phyloP scores from a whole-genome alignment of 228 moss, liverwort and hornwort genomes.

The Sphagnum magellanicum region DNA sequence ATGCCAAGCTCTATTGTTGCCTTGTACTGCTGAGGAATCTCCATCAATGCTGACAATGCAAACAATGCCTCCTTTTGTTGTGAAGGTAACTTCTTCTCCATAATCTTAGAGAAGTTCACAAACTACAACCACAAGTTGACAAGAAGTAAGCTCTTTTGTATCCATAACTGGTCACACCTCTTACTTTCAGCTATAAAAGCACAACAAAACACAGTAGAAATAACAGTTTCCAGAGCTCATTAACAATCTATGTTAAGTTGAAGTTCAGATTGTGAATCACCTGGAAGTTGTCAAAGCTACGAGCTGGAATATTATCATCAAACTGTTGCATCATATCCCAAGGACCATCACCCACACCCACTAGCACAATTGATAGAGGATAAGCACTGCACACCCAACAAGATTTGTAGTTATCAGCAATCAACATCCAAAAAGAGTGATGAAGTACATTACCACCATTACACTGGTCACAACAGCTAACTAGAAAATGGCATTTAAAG shows the following conservation, averaged over 20 bases:
- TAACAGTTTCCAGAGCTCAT: too few relatives aligned
- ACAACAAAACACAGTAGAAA: too few relatives aligned
- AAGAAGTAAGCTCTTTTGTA: too few relatives aligned
- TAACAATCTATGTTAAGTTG: too few relatives aligned
- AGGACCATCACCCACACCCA: slow-evolving; percentile 96
- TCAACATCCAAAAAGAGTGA: too few relatives aligned
- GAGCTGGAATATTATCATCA: slow-evolving; percentile 51
- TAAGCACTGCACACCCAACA: slow-evolving; percentile 34
- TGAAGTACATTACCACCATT: too few relatives aligned
- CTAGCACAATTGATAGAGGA: slow-evolving; percentile 77
- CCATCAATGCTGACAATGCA: slow-evolving; percentile 84
- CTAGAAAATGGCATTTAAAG: too few relatives aligned
- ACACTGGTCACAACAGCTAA: too few relatives aligned
- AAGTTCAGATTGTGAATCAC: slow-evolving; percentile 2
- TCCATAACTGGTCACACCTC: too few relatives aligned
- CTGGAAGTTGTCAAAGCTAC: slow-evolving; percentile 65
- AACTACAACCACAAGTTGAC: slow-evolving; percentile 19
- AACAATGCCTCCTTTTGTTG: slow-evolving; percentile 64
- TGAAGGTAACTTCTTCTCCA: slow-evolving; percentile 21
- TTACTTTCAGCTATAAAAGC: too few relatives aligned
- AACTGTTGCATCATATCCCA: slow-evolving; percentile 90
- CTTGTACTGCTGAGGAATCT: slow-evolving; percentile 77
- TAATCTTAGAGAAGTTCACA: slow-evolving; percentile 39
- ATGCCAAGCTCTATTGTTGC: slow-evolving; percentile 65
- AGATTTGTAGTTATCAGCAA: too few relatives aligned